Evolutionary conservation across 169 alveolate genomes (phyloP).

Genomic region (Plasmodium ovale): DNA sequence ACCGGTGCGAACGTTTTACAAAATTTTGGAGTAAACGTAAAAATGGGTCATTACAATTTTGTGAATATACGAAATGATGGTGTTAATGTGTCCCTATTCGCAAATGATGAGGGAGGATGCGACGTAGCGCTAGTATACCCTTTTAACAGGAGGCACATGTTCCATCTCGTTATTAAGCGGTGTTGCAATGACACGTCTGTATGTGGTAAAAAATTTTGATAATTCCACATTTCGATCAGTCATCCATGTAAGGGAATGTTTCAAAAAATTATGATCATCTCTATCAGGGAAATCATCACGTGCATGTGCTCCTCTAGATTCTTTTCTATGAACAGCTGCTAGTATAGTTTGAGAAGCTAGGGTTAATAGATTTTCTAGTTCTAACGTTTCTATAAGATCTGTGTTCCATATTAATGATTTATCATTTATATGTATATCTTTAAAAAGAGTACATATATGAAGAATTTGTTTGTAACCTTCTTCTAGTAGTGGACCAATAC

Average conservation of each 20-base stretch:
- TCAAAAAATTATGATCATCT: constrained; percentile 96
- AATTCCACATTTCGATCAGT: constrained; percentile 83
- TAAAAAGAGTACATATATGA: constrained; percentile 85
- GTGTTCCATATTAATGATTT: constrained; percentile 95
- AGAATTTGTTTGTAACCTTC: constrained; percentile 91
- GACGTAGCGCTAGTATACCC: constrained; percentile 78
- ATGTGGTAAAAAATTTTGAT: constrained; percentile 77
- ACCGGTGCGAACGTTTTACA: too few species aligned
- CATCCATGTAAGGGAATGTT: constrained; percentile 94
- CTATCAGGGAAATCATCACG: constrained; percentile 97
- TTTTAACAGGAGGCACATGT: constrained; percentile 90
- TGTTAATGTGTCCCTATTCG: too few species aligned
- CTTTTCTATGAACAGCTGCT: constrained; percentile 96
- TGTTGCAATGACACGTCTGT: constrained; percentile 86
- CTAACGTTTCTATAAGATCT: constrained; percentile 96
- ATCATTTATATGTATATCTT: constrained; percentile 92
- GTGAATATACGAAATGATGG: not conserved
- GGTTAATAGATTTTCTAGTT: constrained; percentile 94
- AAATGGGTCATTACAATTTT: not conserved
- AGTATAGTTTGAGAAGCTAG: constrained; percentile 93
- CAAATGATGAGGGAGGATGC: not conserved
- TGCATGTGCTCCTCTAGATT: constrained; percentile 99
- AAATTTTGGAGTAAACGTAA: too few species aligned
- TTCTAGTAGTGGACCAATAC: constrained; percentile 90
- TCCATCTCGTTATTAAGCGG: constrained; percentile 94